phyloP scores from a whole-genome alignment of 2,329 filamentous ascomycete genomes.

The Apiospora arundinis region DNA sequence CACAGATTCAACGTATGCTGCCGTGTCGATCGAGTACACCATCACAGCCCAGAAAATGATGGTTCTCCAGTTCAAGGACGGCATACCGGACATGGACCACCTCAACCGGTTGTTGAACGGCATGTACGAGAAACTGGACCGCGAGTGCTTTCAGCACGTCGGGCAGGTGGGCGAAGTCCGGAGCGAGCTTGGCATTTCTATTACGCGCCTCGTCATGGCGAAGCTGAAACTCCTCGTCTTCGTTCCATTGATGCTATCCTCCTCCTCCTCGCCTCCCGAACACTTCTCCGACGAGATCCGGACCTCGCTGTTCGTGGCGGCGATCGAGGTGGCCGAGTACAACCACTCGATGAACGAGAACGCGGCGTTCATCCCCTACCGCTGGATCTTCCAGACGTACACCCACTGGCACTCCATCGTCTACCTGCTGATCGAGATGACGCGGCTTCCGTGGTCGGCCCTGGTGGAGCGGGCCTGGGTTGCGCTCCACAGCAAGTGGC shows the following conservation, averaged over 20 bases:
- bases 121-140: slow-evolving; percentile 43
- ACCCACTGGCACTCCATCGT: slow-evolving; percentile 59
- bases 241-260: slow-evolving; percentile 70
- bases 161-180: slow-evolving; percentile 39
- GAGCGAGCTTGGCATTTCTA: slow-evolving; percentile 55
- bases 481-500: slow-evolving; percentile 36
- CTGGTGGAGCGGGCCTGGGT: slow-evolving; percentile 37
- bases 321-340: slow-evolving; percentile 78
- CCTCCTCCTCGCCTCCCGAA: slow-evolving; percentile 53
- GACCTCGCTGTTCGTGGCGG: slow-evolving; percentile 73
- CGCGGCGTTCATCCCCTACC: slow-evolving; percentile 50
- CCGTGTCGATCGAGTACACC: slow-evolving; percentile 44
- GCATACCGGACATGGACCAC: slow-evolving; percentile 43
- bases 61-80: slow-evolving; percentile 37
- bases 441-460: slow-evolving; percentile 37
- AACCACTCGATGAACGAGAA: slow-evolving; percentile 70
- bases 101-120: slow-evolving; percentile 40
- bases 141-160: slow-evolving; percentile 49
- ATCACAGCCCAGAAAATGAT: slow-evolving; percentile 47
- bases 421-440: slow-evolving; percentile 54
- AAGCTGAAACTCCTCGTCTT: slow-evolving; percentile 82
- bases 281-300: slow-evolving; percentile 66
- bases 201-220: slow-evolving; percentile 74
- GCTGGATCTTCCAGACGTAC: slow-evolving; percentile 58
- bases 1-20: slow-evolving; percentile 51